phyloP scores from a whole-genome alignment of 108 stramenopile species.

The Asterionellopsis glacialis region DNA sequence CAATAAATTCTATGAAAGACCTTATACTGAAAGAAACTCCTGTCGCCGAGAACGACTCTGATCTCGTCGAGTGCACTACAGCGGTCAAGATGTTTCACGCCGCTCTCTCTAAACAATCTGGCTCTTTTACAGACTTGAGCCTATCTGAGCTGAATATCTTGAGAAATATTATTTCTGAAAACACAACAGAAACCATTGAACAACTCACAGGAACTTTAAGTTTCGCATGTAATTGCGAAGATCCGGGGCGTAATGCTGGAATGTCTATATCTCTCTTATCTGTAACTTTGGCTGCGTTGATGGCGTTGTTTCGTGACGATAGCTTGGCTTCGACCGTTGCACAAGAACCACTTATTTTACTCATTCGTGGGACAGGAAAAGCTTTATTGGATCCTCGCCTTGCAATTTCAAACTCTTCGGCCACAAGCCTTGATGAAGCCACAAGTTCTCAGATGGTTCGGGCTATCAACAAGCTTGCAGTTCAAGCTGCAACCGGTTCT shows the following conservation, averaged over 20 bases:
- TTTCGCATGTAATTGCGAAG: slow-evolving; percentile 52
- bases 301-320: slow-evolving; percentile 49
- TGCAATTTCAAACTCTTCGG: slow-evolving; percentile 12
- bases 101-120: slow-evolving; percentile 32
- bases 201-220: slow-evolving; percentile 29
- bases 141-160: not conserved
- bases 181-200: slow-evolving; percentile 25
- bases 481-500: slow-evolving; percentile 53
- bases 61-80: slow-evolving; percentile 24
- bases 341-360: slow-evolving; percentile 42
- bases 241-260: slow-evolving; percentile 14
- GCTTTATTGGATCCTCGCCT: slow-evolving; percentile 69
- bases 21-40: slow-evolving; percentile 20
- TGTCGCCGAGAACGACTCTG: slow-evolving; percentile 27
- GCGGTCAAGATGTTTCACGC: slow-evolving; percentile 44
- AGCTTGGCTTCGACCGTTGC: slow-evolving; percentile 27
- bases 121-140: slow-evolving; percentile 10
- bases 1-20: slow-evolving; percentile 15
- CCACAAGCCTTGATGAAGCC: slow-evolving; percentile 30
- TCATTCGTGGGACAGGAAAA: slow-evolving; percentile 46
- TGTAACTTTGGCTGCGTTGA: slow-evolving; percentile 46
- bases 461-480: slow-evolving; percentile 75
- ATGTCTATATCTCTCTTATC: slow-evolving; percentile 63
- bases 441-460: slow-evolving; percentile 57
- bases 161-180: slow-evolving; percentile 11